Evolutionary conservation across 2,329 filamentous ascomycete genomes (phyloP), one percentile per base, ranked within the genome.

Genomic region (Sphaceloma murrayae): DNA sequence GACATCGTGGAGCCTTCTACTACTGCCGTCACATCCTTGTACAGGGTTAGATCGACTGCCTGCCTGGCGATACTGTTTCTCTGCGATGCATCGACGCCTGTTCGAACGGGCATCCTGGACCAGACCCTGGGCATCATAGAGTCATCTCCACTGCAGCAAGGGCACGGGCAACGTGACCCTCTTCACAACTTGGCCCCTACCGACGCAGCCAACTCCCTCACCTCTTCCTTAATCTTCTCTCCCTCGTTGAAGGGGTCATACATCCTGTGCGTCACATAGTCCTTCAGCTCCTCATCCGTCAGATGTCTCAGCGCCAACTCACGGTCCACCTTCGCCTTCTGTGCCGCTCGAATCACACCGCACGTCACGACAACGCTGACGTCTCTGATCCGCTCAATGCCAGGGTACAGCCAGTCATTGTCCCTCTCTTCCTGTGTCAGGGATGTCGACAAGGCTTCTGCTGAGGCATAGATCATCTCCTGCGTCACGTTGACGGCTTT

Each of bases 391-490:
- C 91, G 83, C 63, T 85, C 80, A 58, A 98, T 85, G 60, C 81
- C 78, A 9, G 86, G 91, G 69, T 98, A 96, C 58, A 96, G 80
- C 61, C 93, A 80, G 45, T 86, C 85, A 61, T 80, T 77, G 46
- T 81, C 77, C 56, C 86, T 70, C 69, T 98, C 91, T 50, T 91
- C 81, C 29, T 78, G 72, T 51, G 82, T 87, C 49, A 98, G 74
- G 24, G 82, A 80, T 47, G 78, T 78, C 11, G 85, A 77, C 14
- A 96, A 76, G 3, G 86, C 82, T 30, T 82, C 80, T 19, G 86
- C 91, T 22, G 88, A 89, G 39, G 84, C 87, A 68, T 96, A 96
- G 59, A 98, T 87, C 91, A 98, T 98, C 64, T 82, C 78, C 62
- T 95, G 85, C 4, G 89, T 96, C 53, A 96, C 74, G 55, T 79